A percentile compares a stretch with the other conserved stretches of the same genome.
Conservation (phyloP, 176 grass and related monocot genomes). For the Sorghum bicolor region DNA sequence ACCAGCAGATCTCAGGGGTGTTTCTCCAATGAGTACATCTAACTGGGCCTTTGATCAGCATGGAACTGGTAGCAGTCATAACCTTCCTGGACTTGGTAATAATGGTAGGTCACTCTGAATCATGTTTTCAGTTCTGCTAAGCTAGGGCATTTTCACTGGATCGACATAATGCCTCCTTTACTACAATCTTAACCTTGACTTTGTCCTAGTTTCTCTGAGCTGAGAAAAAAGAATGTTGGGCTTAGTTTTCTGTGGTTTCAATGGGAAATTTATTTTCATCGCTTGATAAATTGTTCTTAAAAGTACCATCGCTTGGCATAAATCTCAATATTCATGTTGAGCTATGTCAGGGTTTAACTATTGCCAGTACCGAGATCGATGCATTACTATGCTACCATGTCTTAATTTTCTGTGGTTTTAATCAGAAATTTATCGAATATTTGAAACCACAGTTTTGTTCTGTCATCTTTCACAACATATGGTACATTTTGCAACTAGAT, state of each 20-base stretch:
- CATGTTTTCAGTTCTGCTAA: neutral
- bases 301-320: neutral
- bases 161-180: neutral
- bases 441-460: neutral
- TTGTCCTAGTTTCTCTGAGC: neutral
- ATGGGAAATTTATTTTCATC: neutral
- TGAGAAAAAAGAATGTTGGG: neutral
- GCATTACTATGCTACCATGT: neutral
- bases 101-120: constrained; percentile 33
- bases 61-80: constrained; percentile 34
- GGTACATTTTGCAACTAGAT: constrained; percentile 17
- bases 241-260: neutral
- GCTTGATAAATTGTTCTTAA: neutral
- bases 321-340: neutral
- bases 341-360: neutral
- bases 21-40: neutral
- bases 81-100: constrained; percentile 21
- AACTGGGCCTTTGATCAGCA: constrained; percentile 17
- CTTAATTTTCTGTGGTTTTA: neutral
- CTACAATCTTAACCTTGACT: neutral
- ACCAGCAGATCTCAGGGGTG: constrained; percentile 25
- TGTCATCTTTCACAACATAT: neutral
- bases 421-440: neutral
- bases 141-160: neutral
- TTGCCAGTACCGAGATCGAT: neutral